Conservation (phyloP, 257 asterid species). For the Schizonepeta tenuifolia region DNA sequence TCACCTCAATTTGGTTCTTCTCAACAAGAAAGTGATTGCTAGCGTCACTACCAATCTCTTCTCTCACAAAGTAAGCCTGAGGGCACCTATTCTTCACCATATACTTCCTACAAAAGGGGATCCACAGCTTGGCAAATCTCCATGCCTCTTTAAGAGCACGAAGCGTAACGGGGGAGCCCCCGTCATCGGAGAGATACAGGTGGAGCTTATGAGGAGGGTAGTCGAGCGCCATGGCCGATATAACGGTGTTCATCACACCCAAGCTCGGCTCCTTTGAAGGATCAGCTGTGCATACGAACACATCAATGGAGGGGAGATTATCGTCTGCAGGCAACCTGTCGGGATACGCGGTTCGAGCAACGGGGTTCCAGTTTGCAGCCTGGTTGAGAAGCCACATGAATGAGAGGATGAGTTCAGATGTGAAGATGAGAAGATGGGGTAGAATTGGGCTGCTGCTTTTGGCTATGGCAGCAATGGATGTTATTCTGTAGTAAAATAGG, state of each 20-base stretch:
- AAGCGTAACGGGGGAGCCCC: conserved; percentile 47
- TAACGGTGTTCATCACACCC: conserved; percentile 68
- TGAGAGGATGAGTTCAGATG: conserved; percentile 42
- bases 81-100: conserved; percentile 56
- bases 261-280: conserved; percentile 58
- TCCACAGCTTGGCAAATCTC: conserved; percentile 51
- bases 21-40: conserved; percentile 24
- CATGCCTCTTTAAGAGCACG: conserved; percentile 49
- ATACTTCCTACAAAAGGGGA: conserved; percentile 61
- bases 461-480: conserved; percentile 8
- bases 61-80: conserved; percentile 38
- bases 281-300: conserved; percentile 67
- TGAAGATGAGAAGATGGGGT: conserved; percentile 35
- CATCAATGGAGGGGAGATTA: conserved; percentile 54
- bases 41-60: not conserved
- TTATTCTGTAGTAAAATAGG: conserved; percentile 41
- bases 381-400: conserved; percentile 56
- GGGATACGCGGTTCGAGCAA: conserved; percentile 43
- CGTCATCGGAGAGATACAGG: conserved; percentile 66
- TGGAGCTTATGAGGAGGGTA: conserved; percentile 61
- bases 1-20: conserved; percentile 41
- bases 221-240: conserved; percentile 74
- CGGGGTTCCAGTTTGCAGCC: conserved; percentile 56
- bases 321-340: conserved; percentile 46
- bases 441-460: not conserved